Evolutionary conservation across 805 yeast species (phyloP), one percentile per base, ranked within the genome.

Genomic region (Saccharomyces eubayanus): DNA sequence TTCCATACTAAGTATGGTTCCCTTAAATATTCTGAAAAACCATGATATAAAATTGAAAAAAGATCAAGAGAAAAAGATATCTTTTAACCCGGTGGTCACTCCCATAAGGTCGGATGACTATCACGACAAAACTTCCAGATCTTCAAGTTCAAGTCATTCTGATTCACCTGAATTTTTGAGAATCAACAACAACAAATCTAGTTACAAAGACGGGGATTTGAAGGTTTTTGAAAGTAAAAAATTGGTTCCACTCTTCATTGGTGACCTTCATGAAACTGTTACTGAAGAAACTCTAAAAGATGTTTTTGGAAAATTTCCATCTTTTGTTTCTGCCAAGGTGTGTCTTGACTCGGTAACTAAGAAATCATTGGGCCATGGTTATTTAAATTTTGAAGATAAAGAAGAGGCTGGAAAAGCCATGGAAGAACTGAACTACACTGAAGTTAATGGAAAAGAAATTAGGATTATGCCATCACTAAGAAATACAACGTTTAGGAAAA

Each of bases 351-450:
- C 80, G 28, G 69, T 72, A 31, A 72, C 79, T n/a, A 78, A 78
- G 27, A 69, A 75, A 49, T 80, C 90, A 0, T 70, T 88, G 53
- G 86, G 89, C 2, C 85, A 86, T 67, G 94, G 89, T 0, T 87
- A 85, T 64, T 82, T 85, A 20, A 84, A 86, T 53, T 85, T 84
- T 64, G 68, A 70, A 6, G 69, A 66, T 4, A 72, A 73, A 47
- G 62, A 68, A 9, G 84, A 80, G 51, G 89, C 89, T 0, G 75
- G 74, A 41, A 52, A 54, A 31, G 89, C 88, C 2, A 72, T 80
- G 49, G 83, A 79, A 48, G 75, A 78, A 9, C 76, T 83, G 68
- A 85, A 83, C 64, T 80, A 78, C 59, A 72, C 73, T 3, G 59
- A 59, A 0, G 58, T 80, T 0, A 57, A 64, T 28, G 71, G 67